phyloP scores from a whole-genome alignment of 1,139 yeast species.

The Geotrichum australiense region DNA sequence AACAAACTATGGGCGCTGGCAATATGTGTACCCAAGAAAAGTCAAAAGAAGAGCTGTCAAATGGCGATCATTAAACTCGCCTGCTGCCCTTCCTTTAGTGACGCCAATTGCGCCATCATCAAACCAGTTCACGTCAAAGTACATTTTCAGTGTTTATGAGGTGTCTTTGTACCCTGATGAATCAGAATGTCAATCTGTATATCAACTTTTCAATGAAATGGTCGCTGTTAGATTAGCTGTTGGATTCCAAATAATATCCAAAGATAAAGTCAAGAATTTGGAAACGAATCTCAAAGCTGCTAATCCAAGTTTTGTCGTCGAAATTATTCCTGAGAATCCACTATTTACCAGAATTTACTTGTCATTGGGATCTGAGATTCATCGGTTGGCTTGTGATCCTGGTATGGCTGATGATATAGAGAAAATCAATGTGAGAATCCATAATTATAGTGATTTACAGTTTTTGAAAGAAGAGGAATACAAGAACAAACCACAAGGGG shows the following conservation, averaged over 20 bases:
- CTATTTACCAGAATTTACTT: constrained; percentile 62
- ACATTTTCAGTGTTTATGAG: constrained; percentile 52
- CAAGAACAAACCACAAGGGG: constrained; percentile 17
- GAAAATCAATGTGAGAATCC: constrained; percentile 69
- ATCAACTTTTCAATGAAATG: constrained; percentile 77
- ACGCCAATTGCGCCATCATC: constrained; percentile 69
- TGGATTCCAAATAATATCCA: constrained; percentile 87
- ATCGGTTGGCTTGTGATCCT: constrained; percentile 67
- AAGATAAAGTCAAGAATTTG: constrained; percentile 54
- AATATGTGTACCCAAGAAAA: constrained; percentile 71
- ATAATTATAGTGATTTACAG: constrained; percentile 34
- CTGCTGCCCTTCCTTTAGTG: constrained; percentile 83
- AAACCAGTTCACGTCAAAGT: constrained; percentile 46
- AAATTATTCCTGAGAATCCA: constrained; percentile 39
- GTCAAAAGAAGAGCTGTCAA: constrained; percentile 63
- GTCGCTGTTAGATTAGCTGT: constrained; percentile 70
- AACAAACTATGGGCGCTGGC: constrained; percentile 64
- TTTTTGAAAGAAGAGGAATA: constrained; percentile 16
- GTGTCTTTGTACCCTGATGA: constrained; percentile 52
- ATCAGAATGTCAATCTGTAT: constrained; percentile 46
- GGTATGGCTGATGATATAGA: constrained; percentile 31
- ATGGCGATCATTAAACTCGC: constrained; percentile 90
- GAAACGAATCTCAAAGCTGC: constrained; percentile 53
- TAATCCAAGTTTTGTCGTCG: constrained; percentile 38
- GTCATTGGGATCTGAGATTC: constrained; percentile 77